Conservation (phyloP, 1,284 basidiomycete genomes). For the Chondrostereum purpureum region DNA sequence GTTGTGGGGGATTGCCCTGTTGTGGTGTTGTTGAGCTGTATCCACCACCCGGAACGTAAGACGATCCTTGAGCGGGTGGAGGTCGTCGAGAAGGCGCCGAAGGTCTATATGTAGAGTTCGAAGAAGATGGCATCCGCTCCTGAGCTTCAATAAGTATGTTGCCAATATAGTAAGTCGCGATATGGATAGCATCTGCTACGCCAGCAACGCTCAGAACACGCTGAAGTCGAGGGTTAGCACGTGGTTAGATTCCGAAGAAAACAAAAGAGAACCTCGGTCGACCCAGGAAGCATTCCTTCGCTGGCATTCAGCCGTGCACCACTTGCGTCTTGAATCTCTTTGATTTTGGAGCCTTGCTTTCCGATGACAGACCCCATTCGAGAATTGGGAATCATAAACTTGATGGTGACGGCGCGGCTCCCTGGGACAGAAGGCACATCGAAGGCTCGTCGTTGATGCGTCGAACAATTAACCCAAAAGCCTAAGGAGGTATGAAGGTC, state of each 20-base stretch:
- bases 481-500: conserved; percentile 44
- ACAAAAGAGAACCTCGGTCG: conserved; percentile 75
- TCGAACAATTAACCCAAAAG: conserved; percentile 97
- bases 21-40: conserved; percentile 25
- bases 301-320: conserved; percentile 95
- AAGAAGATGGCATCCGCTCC: conserved; percentile 72
- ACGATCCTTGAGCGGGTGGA: conserved; percentile 38
- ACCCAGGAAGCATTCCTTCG: conserved; percentile 96
- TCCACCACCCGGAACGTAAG: conserved; percentile 60
- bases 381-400: conserved; percentile 99
- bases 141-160: conserved; percentile 95
- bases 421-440: conserved; percentile 97
- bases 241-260: conserved; percentile 6
- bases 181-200: conserved; percentile 99
- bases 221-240: conserved; percentile 35
- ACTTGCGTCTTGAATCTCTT: conserved; percentile 99
- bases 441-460: conserved; percentile 98
- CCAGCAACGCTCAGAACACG: conserved; percentile 96
- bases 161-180: conserved; percentile 98
- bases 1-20: conserved; percentile 39
- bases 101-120: conserved; percentile 54
- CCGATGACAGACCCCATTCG: conserved; percentile 99
- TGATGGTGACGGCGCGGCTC: conserved; percentile 96
- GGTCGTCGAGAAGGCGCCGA: conserved; percentile 44
- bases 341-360: conserved; percentile 96